Evolutionary conservation across 2,329 filamentous ascomycete genomes (phyloP), one percentile per base, ranked within the genome.

Genomic region (Elsinoe fawcettii): DNA sequence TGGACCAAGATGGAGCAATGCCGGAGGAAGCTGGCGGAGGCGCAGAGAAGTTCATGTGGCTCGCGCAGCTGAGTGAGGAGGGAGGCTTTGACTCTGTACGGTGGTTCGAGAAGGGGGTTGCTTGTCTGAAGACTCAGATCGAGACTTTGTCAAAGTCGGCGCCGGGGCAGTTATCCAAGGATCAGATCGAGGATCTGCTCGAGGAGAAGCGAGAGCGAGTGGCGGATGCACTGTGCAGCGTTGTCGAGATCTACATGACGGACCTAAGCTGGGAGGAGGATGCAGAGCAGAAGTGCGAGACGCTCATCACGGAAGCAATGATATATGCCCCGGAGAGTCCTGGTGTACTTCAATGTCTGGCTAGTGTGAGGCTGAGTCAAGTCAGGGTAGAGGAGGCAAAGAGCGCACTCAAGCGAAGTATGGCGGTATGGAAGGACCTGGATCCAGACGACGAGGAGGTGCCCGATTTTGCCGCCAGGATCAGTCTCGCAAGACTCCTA

Each of bases 211-310:
- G 86, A 70, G 78, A 79, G 63, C 93, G 93, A 72, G 78, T 97
- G 34, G 89, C 90, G 1, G 90, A 90, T 64, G 89, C 91, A n/a
- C 80, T 99, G 34, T 99, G 95, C 72, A 90, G 88, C 25, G 89
- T 97, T 60, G 85, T 89, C 5, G 93, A 99, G 75, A 90, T 99
- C 51, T 99, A 96, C 77, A 99, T 99, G 93, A 99, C 93, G 9
- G 93, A 99, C 75, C 75, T 97, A 65, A 93, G 88, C 66, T 85
- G 80, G 89, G 91, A 96, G 73, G 83, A 85, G 55, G 90, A 96
- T 67, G 93, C 92, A 4, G 93, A 99, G 75, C 77, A 81, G 63
- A 82, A 86, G 63, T 99, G 95, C 75, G 92, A 99, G 73, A 76
- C 82, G 4, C 83, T 96, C 59, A 83, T 97, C 62, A 95, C 91